A percentile compares a stretch with the other conserved stretches of the same genome.
Evolutionary conservation across 345 rosid genomes (phyloP).

Genomic region (Iberis pinnata): DNA sequence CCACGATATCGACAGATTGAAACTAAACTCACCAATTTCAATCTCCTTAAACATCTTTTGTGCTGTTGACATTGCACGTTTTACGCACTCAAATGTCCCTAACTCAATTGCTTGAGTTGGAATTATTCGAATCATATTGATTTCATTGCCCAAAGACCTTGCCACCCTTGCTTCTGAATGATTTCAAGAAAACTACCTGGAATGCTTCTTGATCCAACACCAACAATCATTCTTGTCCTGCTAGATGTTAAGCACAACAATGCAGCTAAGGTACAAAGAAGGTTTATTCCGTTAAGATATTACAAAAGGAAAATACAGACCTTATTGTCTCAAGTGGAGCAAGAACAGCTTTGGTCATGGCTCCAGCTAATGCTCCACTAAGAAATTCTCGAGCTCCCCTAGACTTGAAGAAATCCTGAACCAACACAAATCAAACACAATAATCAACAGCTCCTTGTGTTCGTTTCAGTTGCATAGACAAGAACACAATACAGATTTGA

Average conservation of each 20-base stretch:
- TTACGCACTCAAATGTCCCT: constrained; percentile 82
- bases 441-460: not conserved
- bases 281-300: too few relatives aligned
- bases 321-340: constrained; percentile 99
- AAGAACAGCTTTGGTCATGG: constrained; percentile 94
- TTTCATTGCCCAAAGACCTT: constrained; percentile 95
- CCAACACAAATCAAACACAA: constrained; percentile 16
- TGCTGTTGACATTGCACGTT: constrained; percentile 68
- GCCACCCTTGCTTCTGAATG: constrained; percentile 91
- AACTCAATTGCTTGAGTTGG: constrained; percentile 98
- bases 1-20: constrained; percentile 67
- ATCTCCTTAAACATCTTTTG: constrained; percentile 63
- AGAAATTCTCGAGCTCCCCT: constrained; percentile 91
- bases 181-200: constrained; percentile 85
- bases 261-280: not conserved
- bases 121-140: constrained; percentile 83
- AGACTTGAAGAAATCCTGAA: constrained; percentile 56
- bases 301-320: constrained; percentile 30
- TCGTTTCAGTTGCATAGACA: not conserved
- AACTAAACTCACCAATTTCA: constrained; percentile 55
- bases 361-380: constrained; percentile 97
- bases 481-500: constrained; percentile 3
- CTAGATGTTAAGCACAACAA: constrained; percentile 21
- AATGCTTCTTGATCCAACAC: constrained; percentile 84
- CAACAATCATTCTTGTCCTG: constrained; percentile 98